A percentile compares a stretch with the other conserved stretches of the same genome.
Evolutionary conservation across 108 stramenopile species (phyloP).

Genomic region (Cyclotella atomus): DNA sequence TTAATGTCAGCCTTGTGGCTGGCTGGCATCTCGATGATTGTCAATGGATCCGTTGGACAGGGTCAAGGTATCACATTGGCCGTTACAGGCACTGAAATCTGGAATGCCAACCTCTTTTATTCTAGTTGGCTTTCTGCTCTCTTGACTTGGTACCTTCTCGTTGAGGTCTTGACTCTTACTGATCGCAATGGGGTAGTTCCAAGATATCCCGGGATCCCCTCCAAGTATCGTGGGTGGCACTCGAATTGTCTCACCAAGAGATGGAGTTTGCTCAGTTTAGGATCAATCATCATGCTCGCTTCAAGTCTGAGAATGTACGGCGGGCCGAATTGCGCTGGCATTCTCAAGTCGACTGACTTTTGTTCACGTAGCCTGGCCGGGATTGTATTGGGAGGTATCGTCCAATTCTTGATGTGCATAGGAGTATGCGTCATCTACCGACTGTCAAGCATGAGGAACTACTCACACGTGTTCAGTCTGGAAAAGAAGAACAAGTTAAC

Average conservation of each 20-base stretch:
- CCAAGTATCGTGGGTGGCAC: neutral
- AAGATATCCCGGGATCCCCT: too few relatives aligned
- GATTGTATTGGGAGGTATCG: constrained; percentile 35
- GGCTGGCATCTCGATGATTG: constrained; percentile 26
- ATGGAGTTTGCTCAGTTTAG: constrained; percentile 21
- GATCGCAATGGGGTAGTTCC: constrained; percentile 14
- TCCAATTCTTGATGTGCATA: constrained; percentile 5
- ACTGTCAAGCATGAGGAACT: too few relatives aligned
- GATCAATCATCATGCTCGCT: constrained; percentile 17
- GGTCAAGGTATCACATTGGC: too few relatives aligned
- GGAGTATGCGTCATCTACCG: constrained; percentile 25
- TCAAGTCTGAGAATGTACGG: constrained; percentile 18
- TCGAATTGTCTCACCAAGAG: constrained; percentile 30
- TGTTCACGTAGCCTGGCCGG: constrained; percentile 23
- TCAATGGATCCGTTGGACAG: constrained; percentile 11
- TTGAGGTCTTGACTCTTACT: constrained; percentile 22
- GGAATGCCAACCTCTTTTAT: constrained; percentile 52
- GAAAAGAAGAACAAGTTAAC: constrained; percentile 8
- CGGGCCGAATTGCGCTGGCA: constrained; percentile 22
- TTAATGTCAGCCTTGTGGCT: constrained; percentile 26
- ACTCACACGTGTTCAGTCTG: constrained; percentile 1
- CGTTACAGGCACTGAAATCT: constrained; percentile 25
- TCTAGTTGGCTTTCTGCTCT: constrained; percentile 27
- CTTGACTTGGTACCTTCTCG: constrained; percentile 18
- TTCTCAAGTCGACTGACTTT: constrained; percentile 24